Conservation (phyloP, 129 eudicot genomes). For the Glebionis coronaria region DNA sequence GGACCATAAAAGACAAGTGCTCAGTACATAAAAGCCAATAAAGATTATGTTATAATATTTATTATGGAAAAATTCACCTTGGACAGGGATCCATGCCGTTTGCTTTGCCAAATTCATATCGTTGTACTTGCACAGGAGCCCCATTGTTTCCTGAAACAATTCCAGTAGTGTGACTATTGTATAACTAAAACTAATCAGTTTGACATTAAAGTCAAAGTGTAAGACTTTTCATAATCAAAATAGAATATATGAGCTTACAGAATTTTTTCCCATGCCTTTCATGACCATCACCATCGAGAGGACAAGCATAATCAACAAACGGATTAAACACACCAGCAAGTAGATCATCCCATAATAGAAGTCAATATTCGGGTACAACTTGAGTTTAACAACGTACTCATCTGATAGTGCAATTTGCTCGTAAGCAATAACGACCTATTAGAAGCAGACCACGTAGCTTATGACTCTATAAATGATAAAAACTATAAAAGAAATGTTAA, state of each 20-base stretch:
- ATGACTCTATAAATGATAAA: too few species aligned
- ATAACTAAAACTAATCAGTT: neutral
- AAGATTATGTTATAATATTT: neutral
- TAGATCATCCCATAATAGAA: too few species aligned
- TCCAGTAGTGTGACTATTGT: constrained; percentile 86
- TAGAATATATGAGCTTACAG: neutral
- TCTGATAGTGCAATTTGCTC: too few species aligned
- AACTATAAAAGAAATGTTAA: too few species aligned
- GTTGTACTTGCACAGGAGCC: constrained; percentile 87
- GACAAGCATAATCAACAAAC: constrained; percentile 84
- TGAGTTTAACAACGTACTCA: too few species aligned
- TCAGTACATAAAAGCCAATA: neutral
- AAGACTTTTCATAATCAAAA: neutral
- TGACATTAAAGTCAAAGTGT: constrained; percentile 7
- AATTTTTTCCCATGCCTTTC: constrained; percentile 64
- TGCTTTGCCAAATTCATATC: constrained; percentile 91
- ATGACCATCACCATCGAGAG: constrained; percentile 97
- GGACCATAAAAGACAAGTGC: constrained; percentile 16
- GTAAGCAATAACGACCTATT: too few species aligned
- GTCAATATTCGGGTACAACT: too few species aligned
- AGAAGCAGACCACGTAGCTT: too few species aligned
- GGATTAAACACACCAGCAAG: constrained; percentile 92
- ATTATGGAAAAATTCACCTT: constrained; percentile 46
- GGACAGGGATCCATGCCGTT: constrained; percentile 99
- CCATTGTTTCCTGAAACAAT: constrained; percentile 99